These are phyloP conservation scores for Nicotiana attenuata DNA, from an alignment of 257 asterid species.

Conservation along the genomic window DNA sequence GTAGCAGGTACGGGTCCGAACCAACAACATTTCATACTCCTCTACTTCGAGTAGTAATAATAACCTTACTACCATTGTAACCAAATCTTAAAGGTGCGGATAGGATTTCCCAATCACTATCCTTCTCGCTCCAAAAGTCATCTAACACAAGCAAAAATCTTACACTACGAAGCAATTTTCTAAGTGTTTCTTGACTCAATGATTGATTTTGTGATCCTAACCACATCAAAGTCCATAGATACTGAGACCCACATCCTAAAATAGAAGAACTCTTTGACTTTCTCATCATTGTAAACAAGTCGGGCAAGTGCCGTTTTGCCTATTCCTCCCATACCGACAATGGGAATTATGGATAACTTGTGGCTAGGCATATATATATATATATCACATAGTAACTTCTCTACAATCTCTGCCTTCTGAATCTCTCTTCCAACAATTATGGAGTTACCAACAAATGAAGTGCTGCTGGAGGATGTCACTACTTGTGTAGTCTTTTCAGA, in stretches of 20 bases:
- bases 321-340: slow-evolving; percentile 41
- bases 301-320: slow-evolving; percentile 38
- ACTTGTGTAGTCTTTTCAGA: neutral
- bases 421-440: slow-evolving; percentile 23
- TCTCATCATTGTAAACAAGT: neutral
- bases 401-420: slow-evolving; percentile 18
- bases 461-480: slow-evolving; percentile 10
- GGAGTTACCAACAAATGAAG: slow-evolving; percentile 26
- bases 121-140: slow-evolving; percentile 32
- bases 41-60: slow-evolving; percentile 6
- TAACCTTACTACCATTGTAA: slow-evolving; percentile 22
- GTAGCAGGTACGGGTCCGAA: neutral
- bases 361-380: neutral
- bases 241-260: slow-evolving; percentile 6
- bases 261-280: neutral
- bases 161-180: slow-evolving; percentile 1
- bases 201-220: neutral
- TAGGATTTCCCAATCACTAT: slow-evolving; percentile 24
- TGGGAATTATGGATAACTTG: slow-evolving; percentile 22
- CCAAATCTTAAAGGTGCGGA: slow-evolving; percentile 21
- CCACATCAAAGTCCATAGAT: neutral
- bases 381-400: slow-evolving; percentile 4
- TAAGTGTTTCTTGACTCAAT: neutral
- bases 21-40: neutral
- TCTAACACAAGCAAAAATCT: slow-evolving; percentile 19